phyloP scores from a whole-genome alignment of 139 green algal genomes.

The Picochlorum sp. region DNA sequence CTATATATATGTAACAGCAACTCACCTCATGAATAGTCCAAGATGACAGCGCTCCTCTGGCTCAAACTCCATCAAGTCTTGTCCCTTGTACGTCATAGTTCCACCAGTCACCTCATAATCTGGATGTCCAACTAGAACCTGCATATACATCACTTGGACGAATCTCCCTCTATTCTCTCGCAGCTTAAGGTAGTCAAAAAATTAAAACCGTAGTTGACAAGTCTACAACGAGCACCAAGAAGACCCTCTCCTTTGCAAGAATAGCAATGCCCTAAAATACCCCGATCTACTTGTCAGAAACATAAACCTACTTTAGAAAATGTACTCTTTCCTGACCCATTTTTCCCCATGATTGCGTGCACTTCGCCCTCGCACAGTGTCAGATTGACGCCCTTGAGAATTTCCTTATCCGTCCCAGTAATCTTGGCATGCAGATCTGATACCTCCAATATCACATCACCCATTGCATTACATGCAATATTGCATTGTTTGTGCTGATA shows the following conservation, averaged over 20 bases:
- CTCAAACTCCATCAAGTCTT: constrained; percentile 84
- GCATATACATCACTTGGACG: not conserved
- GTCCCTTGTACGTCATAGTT: constrained; percentile 75
- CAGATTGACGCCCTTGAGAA: constrained; percentile 89
- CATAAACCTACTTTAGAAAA: constrained; percentile 60
- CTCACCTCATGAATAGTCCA: constrained; percentile 77
- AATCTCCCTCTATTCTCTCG: not conserved
- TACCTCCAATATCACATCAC: constrained; percentile 57
- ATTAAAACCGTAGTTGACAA: not conserved
- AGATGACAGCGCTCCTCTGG: constrained; percentile 80
- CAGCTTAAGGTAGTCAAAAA: not conserved
- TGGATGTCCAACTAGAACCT: constrained; percentile 90
- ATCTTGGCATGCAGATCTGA: constrained; percentile 68
- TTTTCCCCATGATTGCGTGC: constrained; percentile 99
- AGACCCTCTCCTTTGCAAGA: not conserved
- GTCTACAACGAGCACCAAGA: not conserved
- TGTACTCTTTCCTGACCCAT: constrained; percentile 93
- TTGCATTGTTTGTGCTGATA: not conserved
- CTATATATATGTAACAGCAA: too few relatives aligned
- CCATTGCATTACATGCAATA: not conserved
- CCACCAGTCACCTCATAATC: constrained; percentile 92
- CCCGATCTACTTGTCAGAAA: not conserved
- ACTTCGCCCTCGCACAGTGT: constrained; percentile 75
- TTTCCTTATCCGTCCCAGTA: constrained; percentile 57
- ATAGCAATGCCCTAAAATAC: not conserved